A percentile compares a stretch with the other conserved stretches of the same genome.
Conservation (phyloP, 495 filamentous ascomycete genomes). For the Penicillium tannophilum region DNA sequence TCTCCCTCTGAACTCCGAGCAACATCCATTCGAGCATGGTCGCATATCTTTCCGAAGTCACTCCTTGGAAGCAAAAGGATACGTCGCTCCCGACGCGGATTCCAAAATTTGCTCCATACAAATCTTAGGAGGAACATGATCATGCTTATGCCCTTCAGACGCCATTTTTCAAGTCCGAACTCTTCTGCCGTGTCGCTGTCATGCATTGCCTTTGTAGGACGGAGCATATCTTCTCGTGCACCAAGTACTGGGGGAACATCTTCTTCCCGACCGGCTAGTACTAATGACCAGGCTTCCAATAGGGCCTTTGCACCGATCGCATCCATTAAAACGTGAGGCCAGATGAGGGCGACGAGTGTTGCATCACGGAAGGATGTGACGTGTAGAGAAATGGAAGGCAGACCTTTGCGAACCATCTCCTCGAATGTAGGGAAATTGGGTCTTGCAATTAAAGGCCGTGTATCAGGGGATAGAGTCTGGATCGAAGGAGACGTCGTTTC, state of each 20-base stretch:
- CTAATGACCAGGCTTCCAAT: conserved; percentile 20
- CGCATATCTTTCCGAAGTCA: conserved; percentile 7
- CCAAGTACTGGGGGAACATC: conserved; percentile 21
- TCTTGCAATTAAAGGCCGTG: conserved; percentile 17
- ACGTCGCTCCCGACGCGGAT: conserved; percentile 8
- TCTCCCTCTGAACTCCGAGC: not conserved
- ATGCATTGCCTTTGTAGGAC: not conserved
- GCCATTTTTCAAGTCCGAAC: conserved; percentile 8
- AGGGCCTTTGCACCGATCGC: conserved; percentile 37
- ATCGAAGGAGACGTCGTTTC: conserved; percentile 14
- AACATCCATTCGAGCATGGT: conserved; percentile 3
- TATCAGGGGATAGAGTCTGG: conserved; percentile 9
- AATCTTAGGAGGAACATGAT: conserved; percentile 15
- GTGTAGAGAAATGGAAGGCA: conserved; percentile 49
- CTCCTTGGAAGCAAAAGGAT: conserved; percentile 14
- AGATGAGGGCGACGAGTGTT: conserved; percentile 48
- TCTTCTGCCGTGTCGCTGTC: conserved; percentile 1
- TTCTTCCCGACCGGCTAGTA: conserved; percentile 22
- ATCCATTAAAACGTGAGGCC: conserved; percentile 53
- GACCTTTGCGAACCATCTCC: conserved; percentile 43
- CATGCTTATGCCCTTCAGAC: conserved; percentile 7
- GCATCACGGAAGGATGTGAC: conserved; percentile 50
- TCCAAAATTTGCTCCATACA: conserved; percentile 19
- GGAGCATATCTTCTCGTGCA: conserved; percentile 19
- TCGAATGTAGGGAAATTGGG: conserved; percentile 27